Evolutionary conservation across 345 rosid genomes (phyloP).

Genomic region (Populus pruinosa): DNA sequence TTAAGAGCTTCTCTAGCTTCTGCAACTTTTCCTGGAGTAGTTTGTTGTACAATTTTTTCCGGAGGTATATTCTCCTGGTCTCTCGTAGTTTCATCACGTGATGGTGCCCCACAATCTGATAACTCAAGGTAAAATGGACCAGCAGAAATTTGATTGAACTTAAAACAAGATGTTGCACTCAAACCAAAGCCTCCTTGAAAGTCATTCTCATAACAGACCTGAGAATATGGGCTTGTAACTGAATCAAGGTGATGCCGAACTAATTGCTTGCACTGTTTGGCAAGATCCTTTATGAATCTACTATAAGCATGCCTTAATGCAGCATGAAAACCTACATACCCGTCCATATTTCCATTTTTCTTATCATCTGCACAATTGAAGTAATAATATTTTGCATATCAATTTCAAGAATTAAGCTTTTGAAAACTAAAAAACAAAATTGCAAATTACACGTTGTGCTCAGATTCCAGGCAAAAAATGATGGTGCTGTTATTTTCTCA

Average conservation of each 20-base stretch:
- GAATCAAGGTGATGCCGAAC: constrained; percentile 95
- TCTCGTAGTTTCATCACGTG: constrained; percentile 46
- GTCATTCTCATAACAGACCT: constrained; percentile 76
- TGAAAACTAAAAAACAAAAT: background rate
- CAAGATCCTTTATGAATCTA: constrained; percentile 67
- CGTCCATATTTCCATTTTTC: constrained; percentile 71
- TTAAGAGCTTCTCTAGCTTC: constrained; percentile 49
- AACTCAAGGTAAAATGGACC: constrained; percentile 70
- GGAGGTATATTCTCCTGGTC: constrained; percentile 86
- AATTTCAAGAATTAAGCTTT: background rate
- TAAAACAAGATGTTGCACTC: constrained; percentile 34
- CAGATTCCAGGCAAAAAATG: background rate
- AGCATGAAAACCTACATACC: constrained; percentile 85
- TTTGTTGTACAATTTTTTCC: constrained; percentile 56
- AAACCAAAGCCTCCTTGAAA: constrained; percentile 60
- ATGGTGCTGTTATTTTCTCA: background rate
- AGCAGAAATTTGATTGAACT: constrained; percentile 48
- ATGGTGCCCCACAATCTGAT: constrained; percentile 46
- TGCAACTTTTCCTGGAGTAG: constrained; percentile 73
- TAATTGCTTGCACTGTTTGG: constrained; percentile 84
- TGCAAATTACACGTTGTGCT: background rate
- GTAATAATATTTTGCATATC: background rate
- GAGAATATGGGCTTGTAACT: constrained; percentile 90
- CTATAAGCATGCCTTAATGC: constrained; percentile 71
- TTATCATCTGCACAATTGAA: constrained; percentile 52